Conservation (phyloP, 31 red algal genomes). For the Bonnemaisonia californica region DNA sequence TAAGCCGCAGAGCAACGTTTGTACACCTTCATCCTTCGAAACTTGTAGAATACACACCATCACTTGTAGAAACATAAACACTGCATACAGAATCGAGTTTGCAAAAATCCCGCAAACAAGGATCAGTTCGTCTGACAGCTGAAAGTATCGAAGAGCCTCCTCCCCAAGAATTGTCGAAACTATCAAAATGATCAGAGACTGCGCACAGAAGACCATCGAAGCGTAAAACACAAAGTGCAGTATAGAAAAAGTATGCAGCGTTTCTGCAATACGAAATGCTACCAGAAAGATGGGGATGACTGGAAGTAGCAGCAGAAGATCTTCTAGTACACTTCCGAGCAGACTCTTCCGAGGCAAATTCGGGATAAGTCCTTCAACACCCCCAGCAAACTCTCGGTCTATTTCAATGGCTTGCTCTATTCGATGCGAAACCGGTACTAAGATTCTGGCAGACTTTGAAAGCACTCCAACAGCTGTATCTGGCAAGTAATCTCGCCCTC, state of each 20-base stretch:
- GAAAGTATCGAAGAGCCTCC: constrained; percentile 30
- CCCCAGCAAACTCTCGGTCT: constrained; percentile 25
- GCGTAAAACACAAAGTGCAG: constrained; percentile 50
- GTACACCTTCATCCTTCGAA: constrained; percentile 35
- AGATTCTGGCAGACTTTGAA: constrained; percentile 49
- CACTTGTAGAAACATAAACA: constrained; percentile 20
- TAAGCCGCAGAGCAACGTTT: constrained; percentile 26
- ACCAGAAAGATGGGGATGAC: constrained; percentile 40
- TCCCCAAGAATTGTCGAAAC: constrained; percentile 30
- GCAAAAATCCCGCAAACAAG: constrained; percentile 30
- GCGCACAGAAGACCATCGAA: constrained; percentile 25
- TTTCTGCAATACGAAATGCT: neutral
- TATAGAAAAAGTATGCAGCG: constrained; percentile 38
- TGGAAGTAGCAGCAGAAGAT: constrained; percentile 48
- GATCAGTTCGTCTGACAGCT: constrained; percentile 30
- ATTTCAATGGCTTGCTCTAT: constrained; percentile 36
- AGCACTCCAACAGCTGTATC: constrained; percentile 63
- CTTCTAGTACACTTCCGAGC: constrained; percentile 22
- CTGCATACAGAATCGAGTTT: constrained; percentile 13
- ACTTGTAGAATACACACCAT: constrained; percentile 32
- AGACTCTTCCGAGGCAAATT: constrained; percentile 12
- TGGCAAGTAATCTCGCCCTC: constrained; percentile 57
- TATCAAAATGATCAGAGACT: constrained; percentile 26
- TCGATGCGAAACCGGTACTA: constrained; percentile 40
- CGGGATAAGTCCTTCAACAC: constrained; percentile 40